Evolutionary conservation across 768 basidiomycete genomes (phyloP), one percentile per base, ranked within the genome.

Genomic region (Collybiopsis confluens): DNA sequence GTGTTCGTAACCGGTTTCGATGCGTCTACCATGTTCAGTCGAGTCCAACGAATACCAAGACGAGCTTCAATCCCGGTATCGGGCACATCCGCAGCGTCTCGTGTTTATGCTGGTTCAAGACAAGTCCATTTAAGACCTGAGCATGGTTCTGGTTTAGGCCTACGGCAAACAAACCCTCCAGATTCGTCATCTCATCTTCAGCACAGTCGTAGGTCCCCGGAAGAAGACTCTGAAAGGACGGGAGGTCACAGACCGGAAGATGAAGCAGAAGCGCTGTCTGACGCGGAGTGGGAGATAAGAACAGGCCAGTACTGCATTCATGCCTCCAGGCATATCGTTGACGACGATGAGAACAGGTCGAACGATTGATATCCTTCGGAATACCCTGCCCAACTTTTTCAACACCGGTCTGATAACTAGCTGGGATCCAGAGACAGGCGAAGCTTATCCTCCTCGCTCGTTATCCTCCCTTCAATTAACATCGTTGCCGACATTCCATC

Each of bases 221-320:
- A 23, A 21, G 18, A 30, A 4, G 47, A 24, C 8, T 1, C 3
- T 20, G 47, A 37, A 16, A 21, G n/a, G 38, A 7, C 38, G 16
- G 18, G 16, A 40, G 16, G 18, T 9, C 8, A 20, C 4, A 40
- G 13, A 5, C 13, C 30, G 5, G 30, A 40, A 40, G 38, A 20
- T 6, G 4, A 40, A 20, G 16, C 8, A 9, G 23, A 26, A 45
- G 44, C n/a, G 18, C 3, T 52, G 2, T 52, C 50, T 23, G 50
- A 52, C 26, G 26, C 24, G 16, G 50, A 52, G 18, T 52, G 50
- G 50, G 50, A 52, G 26, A 30, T 52, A 52, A 15, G 50, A 11
- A 52, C 50, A 52, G 50, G 50, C 42, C 33, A 16, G 20, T 10
- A 8, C 24, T 38, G 18, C 9, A 11, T 37, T 47, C 9, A n/a